A percentile compares a stretch with the other conserved stretches of the same genome.
Conservation (phyloP, 345 rosid species). For the Lepidium africanum region DNA sequence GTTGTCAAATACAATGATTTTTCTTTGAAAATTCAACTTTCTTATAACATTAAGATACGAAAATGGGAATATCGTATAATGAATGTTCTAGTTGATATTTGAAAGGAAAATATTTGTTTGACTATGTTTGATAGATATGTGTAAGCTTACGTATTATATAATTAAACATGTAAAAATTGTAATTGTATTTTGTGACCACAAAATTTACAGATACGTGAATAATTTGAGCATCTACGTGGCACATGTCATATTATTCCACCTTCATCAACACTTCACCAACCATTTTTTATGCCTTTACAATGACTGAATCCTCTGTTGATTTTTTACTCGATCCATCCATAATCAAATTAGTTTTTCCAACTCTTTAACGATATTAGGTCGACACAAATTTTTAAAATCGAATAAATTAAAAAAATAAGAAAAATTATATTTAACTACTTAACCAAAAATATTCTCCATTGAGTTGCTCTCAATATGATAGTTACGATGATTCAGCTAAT, state of each 20-base stretch:
- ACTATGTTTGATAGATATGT: background rate
- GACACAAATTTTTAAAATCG: no score
- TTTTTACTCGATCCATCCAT: no score
- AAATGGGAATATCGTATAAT: background rate
- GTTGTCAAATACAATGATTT: no score
- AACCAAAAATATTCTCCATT: no score
- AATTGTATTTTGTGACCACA: constrained; percentile 9
- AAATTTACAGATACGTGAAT: background rate
- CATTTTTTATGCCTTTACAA: background rate
- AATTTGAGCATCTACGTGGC: constrained; percentile 10
- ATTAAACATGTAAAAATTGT: background rate
- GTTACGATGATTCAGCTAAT: no score
- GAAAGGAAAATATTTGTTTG: background rate
- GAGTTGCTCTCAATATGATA: no score
- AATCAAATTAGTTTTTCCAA: no score
- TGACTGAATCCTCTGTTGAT: no score
- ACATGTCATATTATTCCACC: constrained; percentile 25
- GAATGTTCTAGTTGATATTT: background rate
- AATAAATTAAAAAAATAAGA: no score
- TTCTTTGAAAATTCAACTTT: background rate
- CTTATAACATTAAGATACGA: background rate
- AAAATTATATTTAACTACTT: no score
- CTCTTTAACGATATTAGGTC: no score
- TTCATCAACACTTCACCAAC: constrained; percentile 30
- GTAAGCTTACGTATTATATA: background rate